These are phyloP conservation scores for Mycena crocata DNA, from an alignment of 768 basidiomycete genomes.

Conservation along the genomic window DNA sequence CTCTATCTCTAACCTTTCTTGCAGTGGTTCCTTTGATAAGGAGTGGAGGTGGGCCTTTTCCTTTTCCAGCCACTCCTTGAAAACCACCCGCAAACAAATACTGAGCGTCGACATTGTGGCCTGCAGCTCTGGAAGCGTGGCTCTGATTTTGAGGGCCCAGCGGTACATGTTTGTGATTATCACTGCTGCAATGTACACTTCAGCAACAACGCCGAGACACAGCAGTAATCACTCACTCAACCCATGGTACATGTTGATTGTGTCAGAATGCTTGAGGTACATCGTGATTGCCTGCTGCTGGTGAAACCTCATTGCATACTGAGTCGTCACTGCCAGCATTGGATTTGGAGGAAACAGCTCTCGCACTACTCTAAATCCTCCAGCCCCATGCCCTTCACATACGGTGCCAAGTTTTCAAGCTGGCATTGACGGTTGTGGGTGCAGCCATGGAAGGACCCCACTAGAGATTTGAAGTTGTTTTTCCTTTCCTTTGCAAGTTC, in stretches of 20 bases:
- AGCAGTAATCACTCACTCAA: not conserved
- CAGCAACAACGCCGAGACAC: not conserved
- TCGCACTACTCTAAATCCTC: slow-evolving; percentile 28
- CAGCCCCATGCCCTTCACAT: too few relatives aligned
- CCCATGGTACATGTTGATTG: not conserved
- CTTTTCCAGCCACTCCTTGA: not conserved
- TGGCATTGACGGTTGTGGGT: slow-evolving; percentile 21
- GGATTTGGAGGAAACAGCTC: slow-evolving; percentile 13
- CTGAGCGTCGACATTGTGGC: not conserved
- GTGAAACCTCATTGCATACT: slow-evolving; percentile 8
- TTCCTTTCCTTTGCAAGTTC: not conserved
- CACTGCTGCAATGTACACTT: not conserved
- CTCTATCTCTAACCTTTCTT: not conserved
- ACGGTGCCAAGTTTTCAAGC: slow-evolving; percentile 9
- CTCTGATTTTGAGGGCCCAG: not conserved
- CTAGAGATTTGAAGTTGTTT: not conserved
- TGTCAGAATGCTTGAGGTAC: not conserved
- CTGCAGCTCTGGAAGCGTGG: not conserved
- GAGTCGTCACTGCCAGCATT: slow-evolving; percentile 21
- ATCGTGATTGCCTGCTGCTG: slow-evolving; percentile 8
- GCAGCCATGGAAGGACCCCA: slow-evolving; percentile 15
- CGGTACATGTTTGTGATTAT: not conserved
- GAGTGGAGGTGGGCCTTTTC: not conserved
- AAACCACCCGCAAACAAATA: not conserved
- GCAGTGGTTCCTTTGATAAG: not conserved